Base-by-base conservation (phyloP, 2,329 filamentous ascomycete genomes). In the Fusarium irregulare region DNA sequence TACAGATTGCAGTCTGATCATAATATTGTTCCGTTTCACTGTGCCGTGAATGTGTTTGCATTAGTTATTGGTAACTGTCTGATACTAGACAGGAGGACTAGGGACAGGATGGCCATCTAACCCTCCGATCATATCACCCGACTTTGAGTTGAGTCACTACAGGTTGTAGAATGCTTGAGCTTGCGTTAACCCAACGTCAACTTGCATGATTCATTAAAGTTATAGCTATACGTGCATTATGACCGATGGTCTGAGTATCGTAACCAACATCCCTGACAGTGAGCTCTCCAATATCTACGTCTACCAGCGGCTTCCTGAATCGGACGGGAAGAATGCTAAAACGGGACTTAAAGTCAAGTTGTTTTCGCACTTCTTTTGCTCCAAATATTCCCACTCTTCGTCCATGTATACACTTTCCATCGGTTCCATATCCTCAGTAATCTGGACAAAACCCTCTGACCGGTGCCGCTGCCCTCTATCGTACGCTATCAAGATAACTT, bases 281-380 rank as follows among this genome's bases (percentile, higher is more conserved):
- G 8, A 40, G 13, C 18, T 13, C 21, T 9, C 21, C 21, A 41
- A 27, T 12, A 16, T 23, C 18, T 12, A 9, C 6, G 27, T 40
- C 37, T 68, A 60, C 56, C 40, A 49, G 45, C 37, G 40, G 32
- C 42, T 47, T 37, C 48, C 30, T 12, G 51, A 27, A 11, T 45
- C 47, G 1, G 66, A 70, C 4, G 76, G 76, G 23, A 79, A 78
- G 55, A 79, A 79, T 13, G 78, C 78, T 30, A 79, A 46, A 23
- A 79, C 77, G 2, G 78, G 78, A 48, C 77, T 79, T 3, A 78
- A 42, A 6, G 70, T 73, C 32, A 68, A 37, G 9, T 51, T 58
- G 7, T 69, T 60, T 25, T 51, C 60, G 9, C 58, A 49, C 1
- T 50, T 37, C 3, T 23, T 47, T 45, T 13, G 63, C 37, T 10